These are phyloP conservation scores for Saussurea involucrata DNA, from an alignment of 129 eudicot species.

Conservation along the genomic window DNA sequence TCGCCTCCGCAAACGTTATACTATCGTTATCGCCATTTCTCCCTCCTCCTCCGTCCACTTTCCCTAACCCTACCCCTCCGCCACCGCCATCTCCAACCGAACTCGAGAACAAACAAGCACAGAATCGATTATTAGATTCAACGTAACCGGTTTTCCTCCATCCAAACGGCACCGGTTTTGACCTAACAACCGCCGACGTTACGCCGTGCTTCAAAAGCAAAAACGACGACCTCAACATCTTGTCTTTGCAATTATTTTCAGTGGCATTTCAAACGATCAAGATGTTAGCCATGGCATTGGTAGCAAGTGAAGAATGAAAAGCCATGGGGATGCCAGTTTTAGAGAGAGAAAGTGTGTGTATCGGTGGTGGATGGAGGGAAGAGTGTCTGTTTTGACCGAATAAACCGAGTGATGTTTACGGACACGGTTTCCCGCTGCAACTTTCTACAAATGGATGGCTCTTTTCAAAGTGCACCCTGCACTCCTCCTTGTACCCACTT, in stretches of 20 bases:
- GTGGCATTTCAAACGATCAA: neutral
- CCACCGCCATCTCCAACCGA: slow-evolving; percentile 10
- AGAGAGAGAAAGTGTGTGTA: neutral
- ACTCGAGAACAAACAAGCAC: slow-evolving; percentile 17
- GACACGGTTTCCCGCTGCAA: slow-evolving; percentile 14
- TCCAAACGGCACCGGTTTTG: slow-evolving; percentile 7
- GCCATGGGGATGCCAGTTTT: neutral
- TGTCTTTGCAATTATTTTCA: neutral
- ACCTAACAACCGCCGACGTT: slow-evolving; percentile 11
- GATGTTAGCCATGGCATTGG: neutral
- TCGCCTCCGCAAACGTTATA: slow-evolving; percentile 61
- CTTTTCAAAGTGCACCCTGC: no score
- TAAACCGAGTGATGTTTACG: neutral
- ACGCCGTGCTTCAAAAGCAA: slow-evolving; percentile 23
- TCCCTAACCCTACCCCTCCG: neutral
- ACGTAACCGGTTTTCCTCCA: neutral
- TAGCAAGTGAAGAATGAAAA: neutral
- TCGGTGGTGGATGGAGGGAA: slow-evolving; percentile 17
- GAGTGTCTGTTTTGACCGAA: slow-evolving; percentile 19
- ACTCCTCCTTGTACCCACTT: no score
- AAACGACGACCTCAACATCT: slow-evolving; percentile 43
- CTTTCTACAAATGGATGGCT: no score
- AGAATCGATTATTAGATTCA: neutral
- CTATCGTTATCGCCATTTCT: neutral
- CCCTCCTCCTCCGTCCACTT: neutral